Base-by-base conservation (phyloP, 257 asterid genomes). In the Avicennia marina region DNA sequence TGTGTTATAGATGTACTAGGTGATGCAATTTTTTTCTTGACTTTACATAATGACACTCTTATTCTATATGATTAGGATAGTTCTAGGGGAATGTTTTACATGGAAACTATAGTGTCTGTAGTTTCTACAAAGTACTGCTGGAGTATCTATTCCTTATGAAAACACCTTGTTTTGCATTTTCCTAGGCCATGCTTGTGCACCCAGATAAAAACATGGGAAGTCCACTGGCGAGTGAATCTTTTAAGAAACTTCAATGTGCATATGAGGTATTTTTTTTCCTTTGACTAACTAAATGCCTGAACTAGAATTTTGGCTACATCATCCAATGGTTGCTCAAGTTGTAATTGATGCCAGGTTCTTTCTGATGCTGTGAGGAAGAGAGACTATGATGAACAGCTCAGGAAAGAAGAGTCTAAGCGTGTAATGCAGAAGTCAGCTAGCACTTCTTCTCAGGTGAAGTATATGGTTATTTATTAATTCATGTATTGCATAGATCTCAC, bases 161-260 rank as follows among this genome's bases (percentile, higher is more conserved):
- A 36, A 36, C 2, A 36, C 12, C 13, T 7, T 12, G 13, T 7
- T 52, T 55, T 61, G 59, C 42, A 7, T 25, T 60, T 65, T 2
- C 55, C 10, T 76, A 91, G 98, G 99, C 99, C 63, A 89, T 89
- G 94, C 94, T 93, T 67, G 99, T 93, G 69, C 99, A 93, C 71
- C 99, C 99, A 7, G 99, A 93, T 72, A 93, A 93, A 71, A 93
- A 93, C 66, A 86, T 86, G 97, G 99, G 99, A 66, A 86, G 84
- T 63, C 78, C 89, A 19, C 77, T 76, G 68, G 94, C 99, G 53
- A 82, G 96, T 74, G 99, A 93, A 74, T 93, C 99, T 3, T 93
- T 93, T 70, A 89, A 93, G 79, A 93, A 89, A 73, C 95, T 93
- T 66, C 99, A 93, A 63, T 84, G 97, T 69, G 97, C 97, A 54